Evolutionary conservation across 805 yeast genomes (phyloP), one percentile per base, ranked within the genome.

Genomic region (Yarrowia porcina): DNA sequence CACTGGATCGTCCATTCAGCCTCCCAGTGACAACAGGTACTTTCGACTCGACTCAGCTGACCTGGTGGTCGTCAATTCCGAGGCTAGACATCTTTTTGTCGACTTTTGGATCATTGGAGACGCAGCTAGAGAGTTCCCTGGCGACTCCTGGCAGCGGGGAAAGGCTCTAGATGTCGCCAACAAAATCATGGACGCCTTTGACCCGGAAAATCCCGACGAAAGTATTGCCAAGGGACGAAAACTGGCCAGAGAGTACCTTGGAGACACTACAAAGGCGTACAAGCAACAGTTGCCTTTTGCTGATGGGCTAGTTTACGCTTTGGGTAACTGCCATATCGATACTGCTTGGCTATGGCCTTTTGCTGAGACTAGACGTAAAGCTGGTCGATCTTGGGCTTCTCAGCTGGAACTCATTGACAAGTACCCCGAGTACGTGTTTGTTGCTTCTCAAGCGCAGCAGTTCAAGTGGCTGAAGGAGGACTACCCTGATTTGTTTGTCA

Each of bases 341-440:
- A 93, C 98, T 17, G 98, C 98, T 15, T 93, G 99, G 99, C 79
- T 91, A 64, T 93, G 99, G 99, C 98, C 97, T n/a, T 93, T 88
- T 78, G 97, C 96, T 2, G 97, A 94, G 73, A 90, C 98, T 1
- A 87, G 89, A 69, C 83, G 98, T 60, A 93, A 93, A 72, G 84
- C 93, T 63, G 97, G 92, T 2, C 82, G 99, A 67, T 90, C 97
- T 6, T 93, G 98, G 98, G 86, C 97, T 0, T 84, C 97, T 10
- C 99, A 93, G 76, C 77, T 93, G 59, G 86, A 90, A 62, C 75
- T 94, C 52, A 83, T 94, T 70, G 93, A 90, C 62, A 80, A 84
- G 68, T 93, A 90, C 68, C 97, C 98, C 0, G 99, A 94, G 76
- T 92, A 90, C 72, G 85, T 86, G 21, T 93, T 93, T 76, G 97